Evolutionary conservation across 1,284 basidiomycete genomes (phyloP).

Genomic region (Pseudozyma sp.): DNA sequence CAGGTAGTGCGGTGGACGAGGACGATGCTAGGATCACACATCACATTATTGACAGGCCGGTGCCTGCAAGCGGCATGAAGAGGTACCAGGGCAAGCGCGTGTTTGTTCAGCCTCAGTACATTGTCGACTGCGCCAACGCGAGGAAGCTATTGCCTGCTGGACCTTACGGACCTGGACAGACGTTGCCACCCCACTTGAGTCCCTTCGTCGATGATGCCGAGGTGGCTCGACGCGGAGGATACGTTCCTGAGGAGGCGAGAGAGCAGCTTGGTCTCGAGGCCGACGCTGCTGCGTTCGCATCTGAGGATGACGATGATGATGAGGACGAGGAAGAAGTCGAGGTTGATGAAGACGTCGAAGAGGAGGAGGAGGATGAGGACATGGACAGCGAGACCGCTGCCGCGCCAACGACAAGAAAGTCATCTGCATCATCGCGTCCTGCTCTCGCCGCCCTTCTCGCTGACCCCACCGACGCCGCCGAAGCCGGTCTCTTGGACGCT

Average conservation of each 20-base stretch:
- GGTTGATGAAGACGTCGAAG: conserved; percentile 69
- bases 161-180: conserved; percentile 85
- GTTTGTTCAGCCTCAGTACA: conserved; percentile 97
- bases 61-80: conserved; percentile 58
- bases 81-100: conserved; percentile 75
- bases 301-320: conserved; percentile 56
- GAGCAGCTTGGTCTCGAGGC: conserved; percentile 71
- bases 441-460: conserved; percentile 72
- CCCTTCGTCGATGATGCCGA: conserved; percentile 88
- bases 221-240: conserved; percentile 70
- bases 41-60: conserved; percentile 92
- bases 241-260: conserved; percentile 70
- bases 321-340: conserved; percentile 49
- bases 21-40: conserved; percentile 83
- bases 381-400: conserved; percentile 57
- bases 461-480: conserved; percentile 74
- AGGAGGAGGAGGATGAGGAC: conserved; percentile 70
- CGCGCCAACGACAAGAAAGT: conserved; percentile 9
- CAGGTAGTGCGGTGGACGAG: conserved; percentile 81
- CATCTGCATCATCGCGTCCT: conserved; percentile 35
- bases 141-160: conserved; percentile 86
- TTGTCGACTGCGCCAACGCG: conserved; percentile 93
- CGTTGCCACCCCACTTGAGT: conserved; percentile 92
- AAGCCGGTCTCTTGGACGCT: conserved; percentile 79
- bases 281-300: conserved; percentile 75